Evolutionary conservation across 2,329 filamentous ascomycete genomes (phyloP).

Genomic region (Hypomyces perniciosus): DNA sequence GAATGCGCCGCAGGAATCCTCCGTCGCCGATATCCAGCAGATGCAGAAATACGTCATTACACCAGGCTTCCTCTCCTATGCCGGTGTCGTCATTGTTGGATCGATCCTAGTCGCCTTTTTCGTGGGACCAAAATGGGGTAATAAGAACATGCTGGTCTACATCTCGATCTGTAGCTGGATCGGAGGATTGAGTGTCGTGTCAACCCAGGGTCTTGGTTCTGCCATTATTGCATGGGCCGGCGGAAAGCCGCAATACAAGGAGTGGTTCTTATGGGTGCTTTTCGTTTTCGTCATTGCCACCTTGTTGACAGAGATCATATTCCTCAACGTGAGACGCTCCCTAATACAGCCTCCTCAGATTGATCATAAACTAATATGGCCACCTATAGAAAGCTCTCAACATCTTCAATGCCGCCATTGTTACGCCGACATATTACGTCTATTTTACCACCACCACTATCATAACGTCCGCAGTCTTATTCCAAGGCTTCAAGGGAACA

Average conservation of each 20-base stretch:
- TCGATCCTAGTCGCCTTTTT: conserved; percentile 69
- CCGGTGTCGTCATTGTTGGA: conserved; percentile 74
- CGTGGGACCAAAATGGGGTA: conserved; percentile 81
- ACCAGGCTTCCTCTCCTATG: conserved; percentile 79
- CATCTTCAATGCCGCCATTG: conserved; percentile 90
- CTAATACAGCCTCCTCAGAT: not conserved
- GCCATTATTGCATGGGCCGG: conserved; percentile 82
- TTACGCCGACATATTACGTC: conserved; percentile 98
- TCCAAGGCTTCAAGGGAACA: conserved; percentile 89
- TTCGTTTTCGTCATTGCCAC: conserved; percentile 88
- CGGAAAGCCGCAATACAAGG: conserved; percentile 83
- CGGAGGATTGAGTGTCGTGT: conserved; percentile 88
- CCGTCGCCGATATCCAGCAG: conserved; percentile 80
- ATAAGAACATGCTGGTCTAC: conserved; percentile 97
- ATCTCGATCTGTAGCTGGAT: conserved; percentile 93
- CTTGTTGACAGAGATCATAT: conserved; percentile 88
- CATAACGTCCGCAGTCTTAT: conserved; percentile 85
- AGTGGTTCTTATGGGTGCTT: conserved; percentile 94
- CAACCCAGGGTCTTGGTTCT: conserved; percentile 85
- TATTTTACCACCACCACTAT: conserved; percentile 97
- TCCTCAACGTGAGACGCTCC: conserved; percentile 72
- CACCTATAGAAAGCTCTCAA: conserved; percentile 88
- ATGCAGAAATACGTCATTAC: conserved; percentile 85
- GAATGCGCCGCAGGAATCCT: conserved; percentile 82
- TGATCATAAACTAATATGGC: not conserved